phyloP scores from a whole-genome alignment of 805 yeast species.

The Metschnikowia kofuensis region DNA sequence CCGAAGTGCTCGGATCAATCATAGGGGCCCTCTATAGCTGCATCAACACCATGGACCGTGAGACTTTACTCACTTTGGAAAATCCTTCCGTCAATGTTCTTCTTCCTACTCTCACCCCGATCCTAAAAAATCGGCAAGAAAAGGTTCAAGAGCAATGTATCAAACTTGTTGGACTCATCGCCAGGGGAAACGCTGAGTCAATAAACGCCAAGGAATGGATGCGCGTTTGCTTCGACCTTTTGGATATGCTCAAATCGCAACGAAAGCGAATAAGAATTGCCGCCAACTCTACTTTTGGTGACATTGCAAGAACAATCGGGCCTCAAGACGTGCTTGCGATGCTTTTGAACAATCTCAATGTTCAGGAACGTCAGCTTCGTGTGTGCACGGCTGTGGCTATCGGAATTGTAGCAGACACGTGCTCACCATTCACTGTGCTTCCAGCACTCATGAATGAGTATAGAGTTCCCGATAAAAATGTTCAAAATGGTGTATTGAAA shows the following conservation, averaged over 20 bases:
- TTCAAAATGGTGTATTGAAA: conserved; percentile 92
- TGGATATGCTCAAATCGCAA: conserved; percentile 84
- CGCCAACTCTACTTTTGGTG: conserved; percentile 89
- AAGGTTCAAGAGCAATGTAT: conserved; percentile 86
- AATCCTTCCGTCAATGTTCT: conserved; percentile 79
- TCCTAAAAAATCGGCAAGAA: conserved; percentile 82
- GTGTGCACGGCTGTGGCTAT: conserved; percentile 98
- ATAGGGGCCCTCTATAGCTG: conserved; percentile 67
- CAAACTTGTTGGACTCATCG: conserved; percentile 75
- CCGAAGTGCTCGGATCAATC: conserved; percentile 88
- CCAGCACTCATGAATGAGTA: conserved; percentile 97
- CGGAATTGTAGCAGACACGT: conserved; percentile 91
- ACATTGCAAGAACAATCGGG: conserved; percentile 87
- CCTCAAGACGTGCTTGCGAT: conserved; percentile 92
- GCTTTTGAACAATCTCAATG: conserved; percentile 75
- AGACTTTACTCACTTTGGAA: conserved; percentile 47
- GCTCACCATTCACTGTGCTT: conserved; percentile 87
- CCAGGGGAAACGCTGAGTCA: conserved; percentile 73
- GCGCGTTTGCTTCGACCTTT: conserved; percentile 86
- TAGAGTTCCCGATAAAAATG: conserved; percentile 85
- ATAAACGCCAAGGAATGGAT: conserved; percentile 96
- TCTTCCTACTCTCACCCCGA: conserved; percentile 86
- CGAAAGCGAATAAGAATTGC: conserved; percentile 73
- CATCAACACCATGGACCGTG: conserved; percentile 56
- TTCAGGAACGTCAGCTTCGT: conserved; percentile 93